Evolutionary conservation across 192 early-diverging fungal genomes (phyloP).

Genomic region (Gryganskiella cystojenkinii): DNA sequence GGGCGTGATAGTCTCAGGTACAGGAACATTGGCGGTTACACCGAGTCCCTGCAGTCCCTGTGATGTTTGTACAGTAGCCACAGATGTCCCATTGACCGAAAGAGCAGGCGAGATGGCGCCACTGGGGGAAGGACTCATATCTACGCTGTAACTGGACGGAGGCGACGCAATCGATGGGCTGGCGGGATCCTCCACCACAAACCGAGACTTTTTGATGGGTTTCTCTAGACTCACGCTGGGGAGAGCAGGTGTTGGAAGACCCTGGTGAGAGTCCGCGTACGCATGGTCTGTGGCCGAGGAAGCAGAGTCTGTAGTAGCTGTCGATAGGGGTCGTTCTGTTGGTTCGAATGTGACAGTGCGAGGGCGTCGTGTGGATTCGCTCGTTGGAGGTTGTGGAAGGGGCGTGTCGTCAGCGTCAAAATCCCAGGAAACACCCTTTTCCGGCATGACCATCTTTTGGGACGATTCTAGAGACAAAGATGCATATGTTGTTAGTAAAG

Average conservation of each 20-base stretch:
- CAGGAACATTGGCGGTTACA: slow-evolving; percentile 9
- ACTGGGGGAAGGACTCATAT: slow-evolving; percentile 14
- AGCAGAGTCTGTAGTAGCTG: slow-evolving; percentile 22
- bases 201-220: slow-evolving; percentile 58
- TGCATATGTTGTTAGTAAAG: no score
- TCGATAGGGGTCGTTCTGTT: slow-evolving; percentile 10
- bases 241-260: slow-evolving; percentile 7
- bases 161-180: slow-evolving; percentile 18
- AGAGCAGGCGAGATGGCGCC: slow-evolving; percentile 14
- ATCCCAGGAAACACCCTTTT: slow-evolving; percentile 73
- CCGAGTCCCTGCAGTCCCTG: slow-evolving; percentile 42
- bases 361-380: slow-evolving; percentile 7
- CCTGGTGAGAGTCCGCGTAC: slow-evolving; percentile 7
- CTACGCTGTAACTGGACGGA: slow-evolving; percentile 13
- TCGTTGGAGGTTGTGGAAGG: slow-evolving; percentile 5
- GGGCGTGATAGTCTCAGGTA: slow-evolving; percentile 1
- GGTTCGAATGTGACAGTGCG: slow-evolving; percentile 19
- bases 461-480: slow-evolving; percentile 37
- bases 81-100: slow-evolving; percentile 8
- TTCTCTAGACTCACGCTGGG: no score
- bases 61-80: slow-evolving; percentile 8
- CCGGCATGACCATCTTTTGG: slow-evolving; percentile 54
- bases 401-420: slow-evolving; percentile 60
- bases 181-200: slow-evolving; percentile 49
- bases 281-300: slow-evolving; percentile 4